Evolutionary conservation across 805 yeast species (phyloP).

Genomic region (Komagataella kurtzmanii): DNA sequence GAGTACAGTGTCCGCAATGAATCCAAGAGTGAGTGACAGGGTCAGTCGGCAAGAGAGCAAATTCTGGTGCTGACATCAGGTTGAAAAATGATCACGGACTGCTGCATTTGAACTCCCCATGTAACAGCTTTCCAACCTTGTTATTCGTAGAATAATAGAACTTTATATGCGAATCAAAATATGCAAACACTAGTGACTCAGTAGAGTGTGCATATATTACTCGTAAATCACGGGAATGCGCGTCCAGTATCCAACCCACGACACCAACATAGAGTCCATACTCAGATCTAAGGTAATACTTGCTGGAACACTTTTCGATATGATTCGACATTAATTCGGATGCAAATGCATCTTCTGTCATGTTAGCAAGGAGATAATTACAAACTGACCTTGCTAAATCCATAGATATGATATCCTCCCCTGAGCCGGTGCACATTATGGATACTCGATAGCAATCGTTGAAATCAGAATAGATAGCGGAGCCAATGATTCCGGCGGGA

Average conservation of each 20-base stretch:
- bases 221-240: slow-evolving; percentile 1
- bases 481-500: slow-evolving; percentile 38
- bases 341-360: slow-evolving; percentile 11
- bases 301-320: slow-evolving; percentile 2
- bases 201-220: slow-evolving; percentile 25
- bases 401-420: slow-evolving; percentile 36
- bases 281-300: slow-evolving; percentile 5
- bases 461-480: slow-evolving; percentile 20
- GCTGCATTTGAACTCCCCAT: neutral
- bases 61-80: neutral
- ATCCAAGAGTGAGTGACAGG: too few relatives aligned
- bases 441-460: slow-evolving; percentile 13
- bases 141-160: neutral
- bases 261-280: slow-evolving; percentile 20
- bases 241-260: slow-evolving; percentile 11
- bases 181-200: slow-evolving; percentile 22
- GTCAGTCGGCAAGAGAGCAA: too few relatives aligned
- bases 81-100: neutral
- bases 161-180: neutral
- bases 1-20: too few relatives aligned
- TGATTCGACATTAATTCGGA: slow-evolving; percentile 8
- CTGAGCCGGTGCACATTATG: slow-evolving; percentile 37
- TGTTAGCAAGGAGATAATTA: slow-evolving; percentile 3
- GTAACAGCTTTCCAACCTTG: neutral
- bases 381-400: slow-evolving; percentile 24